Evolutionary conservation across 257 asterid genomes (phyloP), one percentile per base, ranked within the genome.

Genomic region (Dorcoceras hygrometricum): DNA sequence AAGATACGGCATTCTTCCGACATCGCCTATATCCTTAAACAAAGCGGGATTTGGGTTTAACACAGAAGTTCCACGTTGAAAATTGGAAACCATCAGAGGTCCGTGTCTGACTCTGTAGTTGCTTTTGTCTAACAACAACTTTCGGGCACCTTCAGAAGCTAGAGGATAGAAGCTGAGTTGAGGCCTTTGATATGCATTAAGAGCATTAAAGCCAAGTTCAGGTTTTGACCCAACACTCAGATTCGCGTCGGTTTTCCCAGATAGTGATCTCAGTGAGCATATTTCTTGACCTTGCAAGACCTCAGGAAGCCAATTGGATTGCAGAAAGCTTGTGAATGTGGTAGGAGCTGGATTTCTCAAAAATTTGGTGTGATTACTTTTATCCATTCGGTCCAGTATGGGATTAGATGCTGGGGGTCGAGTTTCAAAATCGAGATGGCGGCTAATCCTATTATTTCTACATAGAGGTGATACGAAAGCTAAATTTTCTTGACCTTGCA

Each of bases 281-380:
- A 94, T 90, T 94, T 94, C 97, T 94, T 94, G 99, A 94, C 99
- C 99, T 94, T 94, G 97, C 97, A 94, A 94, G 99, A 94, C 99
- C 97, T 81, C 87, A 70, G 96, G 97, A 83, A 88, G 84, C 83
- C 95, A 82, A 77, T 80, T 81, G 69, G 96, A 80, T 82, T 94
- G 97, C 99, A 83, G 78, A 85, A 89, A 88, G 89, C 94, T 89
- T 53, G 94, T 78, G 84, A 82, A 82, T 72, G 84, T 73, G 68
- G 87, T 46, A 26, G 95, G 85, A 39, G 88, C 80, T 63, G 78
- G 90, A 76, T 71, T 87, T 70, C 84, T 81, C 80, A 79, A 68
- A 59, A 81, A 81, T 75, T 83, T 85, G 8, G 84, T 77, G 39
- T 77, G 80, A 23, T 73, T 77, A 46, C 76, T 67, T 73, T 80